Evolutionary conservation across 2,329 filamentous ascomycete genomes (phyloP), one percentile per base, ranked within the genome.

Genomic region (Coniochaeta ligniaria): DNA sequence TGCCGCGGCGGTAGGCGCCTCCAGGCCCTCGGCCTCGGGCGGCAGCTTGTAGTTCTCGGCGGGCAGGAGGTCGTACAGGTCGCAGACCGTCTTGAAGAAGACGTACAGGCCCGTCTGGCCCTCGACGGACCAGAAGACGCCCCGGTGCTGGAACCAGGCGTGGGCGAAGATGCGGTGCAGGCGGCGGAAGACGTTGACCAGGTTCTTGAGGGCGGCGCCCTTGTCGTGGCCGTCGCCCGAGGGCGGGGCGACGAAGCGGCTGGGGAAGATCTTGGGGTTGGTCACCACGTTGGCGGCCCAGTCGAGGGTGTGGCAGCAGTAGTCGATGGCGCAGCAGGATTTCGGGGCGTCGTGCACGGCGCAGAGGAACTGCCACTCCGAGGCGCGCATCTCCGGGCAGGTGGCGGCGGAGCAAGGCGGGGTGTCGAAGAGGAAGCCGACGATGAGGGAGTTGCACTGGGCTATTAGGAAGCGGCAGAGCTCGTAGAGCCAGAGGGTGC

Each of bases 311-410:
- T 99, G 95, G 73, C 94, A 98, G 82, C 93, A 97, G 78, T 99
- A 99, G 76, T 99, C 95, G 71, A 99, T 97, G 58, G 95, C 95
- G 75, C 94, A 97, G 79, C 95, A 99, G 69, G 89, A 91, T 77
- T 98, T 98, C 57, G 95, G 95, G 57, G 92, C 90, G 71, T 98
- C 94, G 73, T 99, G 95, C 3, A 98, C 95, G 58, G 95, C 95
- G 77, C 95, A 99, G 56, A 99, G 85, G 71, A 98, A 99, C 76
- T 99, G 95, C 95, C 95, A 99, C 78, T 99, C 94, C 33, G 91
- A 95, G 2, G 95, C 95, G 71, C 95, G 92, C 95, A 99, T 99
- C 76, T 99, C 95, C 35, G 93, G 92, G 70, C 95, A 99, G 1
- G 95, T 97, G 64, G 83, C 81, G 16, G 90, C 85, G 62, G 92